These are phyloP conservation scores for Cicer chorassanicum DNA, from an alignment of 306 rosid species.

Conservation along the genomic window DNA sequence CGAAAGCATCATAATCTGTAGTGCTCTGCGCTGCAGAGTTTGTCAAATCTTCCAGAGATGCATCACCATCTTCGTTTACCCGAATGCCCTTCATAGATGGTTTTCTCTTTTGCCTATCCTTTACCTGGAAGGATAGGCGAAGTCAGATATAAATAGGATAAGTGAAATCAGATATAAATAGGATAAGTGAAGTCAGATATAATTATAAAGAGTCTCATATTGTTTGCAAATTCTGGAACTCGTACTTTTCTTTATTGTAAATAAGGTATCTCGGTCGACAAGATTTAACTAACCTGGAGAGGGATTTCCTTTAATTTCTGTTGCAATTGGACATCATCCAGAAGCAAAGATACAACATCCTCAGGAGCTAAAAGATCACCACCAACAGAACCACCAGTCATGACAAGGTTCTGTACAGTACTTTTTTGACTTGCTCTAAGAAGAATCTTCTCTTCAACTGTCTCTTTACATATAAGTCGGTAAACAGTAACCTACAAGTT, in stretches of 20 bases:
- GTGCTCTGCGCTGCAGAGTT: conserved; percentile 56
- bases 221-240: conserved; percentile 15
- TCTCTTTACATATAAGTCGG: conserved; percentile 96
- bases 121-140: conserved; percentile 56
- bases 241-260: background rate
- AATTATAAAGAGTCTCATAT: conserved; percentile 19
- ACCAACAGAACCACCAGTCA: conserved; percentile 98
- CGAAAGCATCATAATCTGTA: conserved; percentile 56
- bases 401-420: conserved; percentile 97
- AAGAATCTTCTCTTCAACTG: conserved; percentile 98
- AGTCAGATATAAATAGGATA: background rate
- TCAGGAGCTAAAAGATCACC: conserved; percentile 98
- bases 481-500: conserved; percentile 84
- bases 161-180: conserved; percentile 21
- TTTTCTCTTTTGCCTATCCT: conserved; percentile 83
- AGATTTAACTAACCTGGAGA: conserved; percentile 66
- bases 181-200: conserved; percentile 11
- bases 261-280: conserved; percentile 15
- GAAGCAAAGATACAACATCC: conserved; percentile 94
- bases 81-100: conserved; percentile 69
- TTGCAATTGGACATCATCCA: conserved; percentile 94
- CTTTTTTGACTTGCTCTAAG: conserved; percentile 96
- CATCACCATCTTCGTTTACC: conserved; percentile 89
- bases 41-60: conserved; percentile 78
- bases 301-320: conserved; percentile 88